A percentile compares a stretch with the other conserved stretches of the same genome.
Conservation (phyloP, 2,329 filamentous ascomycete species). For the Hypoxylon sp. region DNA sequence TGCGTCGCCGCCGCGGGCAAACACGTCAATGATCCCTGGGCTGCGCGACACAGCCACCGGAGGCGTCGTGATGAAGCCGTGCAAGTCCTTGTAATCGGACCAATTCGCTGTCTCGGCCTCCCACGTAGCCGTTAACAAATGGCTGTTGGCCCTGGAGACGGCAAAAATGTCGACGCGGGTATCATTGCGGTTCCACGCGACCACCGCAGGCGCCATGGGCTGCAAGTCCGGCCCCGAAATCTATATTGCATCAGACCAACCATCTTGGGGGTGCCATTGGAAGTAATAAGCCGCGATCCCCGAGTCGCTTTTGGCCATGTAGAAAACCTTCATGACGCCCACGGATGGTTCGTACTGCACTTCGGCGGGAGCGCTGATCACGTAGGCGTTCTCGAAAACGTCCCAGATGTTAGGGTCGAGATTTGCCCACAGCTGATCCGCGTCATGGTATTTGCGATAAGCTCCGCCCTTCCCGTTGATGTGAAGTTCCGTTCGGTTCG, state of each 20-base stretch:
- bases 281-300: conserved; percentile 18
- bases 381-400: background rate
- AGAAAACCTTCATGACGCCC: conserved; percentile 19
- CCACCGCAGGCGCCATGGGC: conserved; percentile 10
- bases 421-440: background rate
- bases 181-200: conserved; percentile 23
- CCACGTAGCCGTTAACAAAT: conserved; percentile 22
- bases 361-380: conserved; percentile 3
- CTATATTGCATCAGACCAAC: conserved; percentile 2
- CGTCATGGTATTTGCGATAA: conserved; percentile 10
- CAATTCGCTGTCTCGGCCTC: conserved; percentile 10
- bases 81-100: conserved; percentile 26
- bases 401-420: conserved; percentile 2
- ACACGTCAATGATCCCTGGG: conserved; percentile 22
- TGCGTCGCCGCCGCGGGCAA: conserved; percentile 19
- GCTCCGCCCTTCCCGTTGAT: conserved; percentile 4
- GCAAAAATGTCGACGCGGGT: conserved; percentile 21
- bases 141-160: conserved; percentile 19
- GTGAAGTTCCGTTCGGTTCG: conserved; percentile 18
- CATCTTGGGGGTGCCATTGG: conserved; percentile 11
- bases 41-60: conserved; percentile 19
- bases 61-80: conserved; percentile 15
- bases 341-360: conserved; percentile 5
- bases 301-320: background rate
- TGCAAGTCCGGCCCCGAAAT: conserved; percentile 16